Base-by-base conservation (phyloP, 805 yeast genomes). In the Candida peoriensis region DNA sequence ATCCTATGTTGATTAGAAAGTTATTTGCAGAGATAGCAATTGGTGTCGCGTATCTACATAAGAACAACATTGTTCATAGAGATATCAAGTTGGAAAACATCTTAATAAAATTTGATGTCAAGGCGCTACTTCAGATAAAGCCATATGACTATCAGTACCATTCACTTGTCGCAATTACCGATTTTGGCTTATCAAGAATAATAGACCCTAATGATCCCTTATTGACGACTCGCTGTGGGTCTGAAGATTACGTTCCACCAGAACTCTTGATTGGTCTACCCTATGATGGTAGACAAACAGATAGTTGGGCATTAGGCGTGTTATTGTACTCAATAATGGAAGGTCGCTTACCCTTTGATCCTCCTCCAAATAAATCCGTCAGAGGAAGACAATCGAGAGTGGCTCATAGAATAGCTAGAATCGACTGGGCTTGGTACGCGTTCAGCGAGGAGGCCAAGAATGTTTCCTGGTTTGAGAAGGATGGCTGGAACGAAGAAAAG, bases 221-320 rank as follows among this genome's bases (percentile, higher is more conserved):
- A 38, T 67, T 94, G 18, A 72, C 84, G 3, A 90, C 97, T 1
- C 63, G 97, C 41, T 93, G 98, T 58, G 98, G 99, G 0, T 85
- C 96, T 1, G 96, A 86, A 43, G 98, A 93, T 55, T 93, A 93
- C 50, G 95, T 93, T 6, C 81, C 96, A 0, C 99, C 98, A 0
- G 99, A 93, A 53, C 61, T 93, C 17, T 63, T 93, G 24, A 75
- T 93, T 76, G 97, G 97, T 1, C 68, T 85, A 37, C 81, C 87
- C 6, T 93, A 93, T 53, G 90, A 90, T 50, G 99, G 99, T 10
- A 72, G 83, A 34, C 77, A 85, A 44, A 81, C 93, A 32, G 99
- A 93, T 57, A 68, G 89, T 14, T 93, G 99, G 99, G 86, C 97
- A 2, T 58, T 89, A 8, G 98, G 98, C 3, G 97, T 93, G 3